Base-by-base conservation (phyloP, 2,329 filamentous ascomycete species). In the Periconia digitata region DNA sequence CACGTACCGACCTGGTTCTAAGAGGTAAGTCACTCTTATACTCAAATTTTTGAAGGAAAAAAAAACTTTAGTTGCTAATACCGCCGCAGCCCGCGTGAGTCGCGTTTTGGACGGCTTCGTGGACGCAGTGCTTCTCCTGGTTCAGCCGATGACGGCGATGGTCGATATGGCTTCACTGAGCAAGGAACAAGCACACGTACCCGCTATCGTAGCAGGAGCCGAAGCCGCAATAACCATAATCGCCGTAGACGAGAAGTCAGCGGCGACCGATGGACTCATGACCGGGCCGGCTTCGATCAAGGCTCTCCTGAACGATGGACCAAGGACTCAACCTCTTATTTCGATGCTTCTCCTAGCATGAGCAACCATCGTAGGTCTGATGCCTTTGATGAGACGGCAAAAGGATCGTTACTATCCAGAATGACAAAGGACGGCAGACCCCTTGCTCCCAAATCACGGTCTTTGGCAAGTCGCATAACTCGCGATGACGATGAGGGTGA, bases 41-140 rank as follows among this genome's bases (percentile, higher is more conserved):
- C 2, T 5, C 18, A 12, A 6, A 22, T 22, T 36, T 15, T 27
- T 2, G n/a, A 20, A 4, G 10, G 15, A 8, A 24, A 15, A 3
- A 15, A 34, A 8, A 21, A 15, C 18, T 16, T 21, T 38, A 40
- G 38, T n/a, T 37, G 42, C 53, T 51, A 46, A 61, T 39, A 40
- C 8, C 10, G 8, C 18, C 13, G 6, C 32, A 66, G 63, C 39
- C 55, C 55, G 3, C 52, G 55, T n/a, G 66, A 69, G 47, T 57
- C 66, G 27, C 61, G 62, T n/a, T 65, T 70, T 27, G 79, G 79
- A 29, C 75, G 79, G 40, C 73, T 83, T 40, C 77, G 83, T 39
- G 74, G 82, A 58, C 79, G 83, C 53, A 85, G 82, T 63, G 82
- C 82, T 16, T 85, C 83, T 6, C 83, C 83, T 22, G 59, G 56